Base-by-base conservation (phyloP, 495 filamentous ascomycete species). In the Stereocaulon alpinum region DNA sequence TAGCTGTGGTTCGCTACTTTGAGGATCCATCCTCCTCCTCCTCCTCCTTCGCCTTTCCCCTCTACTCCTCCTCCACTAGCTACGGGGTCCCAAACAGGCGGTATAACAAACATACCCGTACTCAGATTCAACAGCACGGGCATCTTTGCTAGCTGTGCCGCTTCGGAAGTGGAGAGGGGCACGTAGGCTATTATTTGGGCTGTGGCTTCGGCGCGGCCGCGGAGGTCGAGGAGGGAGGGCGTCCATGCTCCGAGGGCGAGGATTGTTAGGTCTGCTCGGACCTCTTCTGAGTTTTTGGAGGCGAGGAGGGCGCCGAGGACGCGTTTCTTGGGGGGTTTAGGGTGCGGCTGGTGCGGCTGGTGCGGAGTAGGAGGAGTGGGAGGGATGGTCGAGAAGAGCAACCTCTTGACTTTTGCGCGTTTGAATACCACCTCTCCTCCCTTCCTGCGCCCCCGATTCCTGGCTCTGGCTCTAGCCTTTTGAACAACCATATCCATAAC, bases 221-320 rank as follows among this genome's bases (percentile, higher is more conserved):
- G 73, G 1, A 96, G 71, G 71, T 95, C 87, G 47, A 98, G 72
- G 9, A 98, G 73, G 0, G 77, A 73, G 0, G 80, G 76, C 6
- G 87, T 87, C 91, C 91, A 96, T 1, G 93, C 88, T 6, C 93
- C 93, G 0, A 89, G 82, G 0, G 93, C 90, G 7, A 95, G 75
- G 56, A 96, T 72, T 17, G 86, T 82, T 5, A 96, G 76, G 52
- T 87, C 85, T 4, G 89, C 90, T 0, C 70, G 71, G 6, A 95
- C 55, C n/a, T n/a, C n/a, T n/a, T n/a, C n/a, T n/a, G n/a, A n/a
- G n/a, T n/a, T n/a, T n/a, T n/a, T n/a, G n/a, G n/a, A n/a, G n/a
- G n/a, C n/a, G n/a, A n/a, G n/a, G n/a, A n/a, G n/a, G n/a, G n/a
- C n/a, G n/a, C n/a, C n/a, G n/a, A n/a, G n/a, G n/a, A n/a, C n/a